Base-by-base conservation (phyloP, 306 rosid species). In the Aeschynomene evenia region DNA sequence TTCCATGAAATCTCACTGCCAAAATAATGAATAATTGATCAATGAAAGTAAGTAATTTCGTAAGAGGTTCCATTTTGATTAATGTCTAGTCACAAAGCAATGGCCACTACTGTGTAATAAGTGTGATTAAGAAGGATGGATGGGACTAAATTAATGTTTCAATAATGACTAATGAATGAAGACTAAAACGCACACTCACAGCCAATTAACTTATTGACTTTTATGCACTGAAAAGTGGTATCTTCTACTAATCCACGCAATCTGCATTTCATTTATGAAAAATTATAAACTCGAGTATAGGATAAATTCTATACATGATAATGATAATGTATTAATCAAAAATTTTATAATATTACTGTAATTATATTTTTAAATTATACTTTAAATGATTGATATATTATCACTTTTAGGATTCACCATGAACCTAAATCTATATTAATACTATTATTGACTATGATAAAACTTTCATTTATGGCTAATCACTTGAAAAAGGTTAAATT, bases 191-290 rank as follows among this genome's bases (percentile, higher is more conserved):
- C 0, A 13, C 19, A 29, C 9, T n/a, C 22, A 28, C 22, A 28
- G 12, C n/a, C 23, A 57, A 29, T 57, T 14, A 15, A 2, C 14
- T 14, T 15, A 0, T 5, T 7, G 7, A 7, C 7, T 0, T 5
- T 31, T 9, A 2, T 20, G 31, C n/a, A 20, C 34, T 19, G 20
- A 67, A 67, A n/a, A 14, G 15, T 20, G 4, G 37, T 51, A 13
- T 49, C 60, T 67, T 67, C 16, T 13, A 15, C 23, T 33, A 3
- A 50, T 22, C 46, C 61, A 13, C 21, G 19, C 76, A 34, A 33
- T 71, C 39, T 48, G 60, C 40, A 72, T 68, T 73, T 37, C n/a
- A 37, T 37, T 37, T 9, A 37, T 28, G 31, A 28, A 26, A 26
- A n/a, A n/a, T n/a, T n/a, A n/a, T n/a, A n/a, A n/a, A n/a, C n/a